Base-by-base conservation (phyloP, 768 basidiomycete species). In the Suillus clintonianus region DNA sequence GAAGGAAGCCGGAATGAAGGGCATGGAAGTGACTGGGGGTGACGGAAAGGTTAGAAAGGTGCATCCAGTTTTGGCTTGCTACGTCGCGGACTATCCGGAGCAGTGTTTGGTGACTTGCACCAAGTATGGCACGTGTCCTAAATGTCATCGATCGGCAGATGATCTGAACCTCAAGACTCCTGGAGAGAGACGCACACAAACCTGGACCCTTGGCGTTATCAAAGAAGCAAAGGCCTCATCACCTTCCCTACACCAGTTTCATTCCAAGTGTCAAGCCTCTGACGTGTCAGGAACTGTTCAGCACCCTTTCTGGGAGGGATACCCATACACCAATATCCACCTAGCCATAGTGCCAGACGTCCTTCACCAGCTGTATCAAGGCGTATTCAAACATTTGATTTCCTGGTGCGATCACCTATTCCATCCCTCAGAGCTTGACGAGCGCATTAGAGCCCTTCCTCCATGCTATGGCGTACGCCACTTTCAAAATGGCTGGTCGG, bases 291-390 rank as follows among this genome's bases (percentile, higher is more conserved):
- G 48, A 10, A 51, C 17, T 34, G 55, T 57, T 19, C n/a, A 57
- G 10, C 34, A 19, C 11, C 55, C 55, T 36, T 57, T 57, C 55
- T 57, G 55, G 55, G 27, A 57, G 19, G 55, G 34, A n/a, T 57
- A 11, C 19, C 55, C 55, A 11, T 37, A 57, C 30, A 36, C 55
- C 34, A 37, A 57, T 36, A 57, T 57, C 30, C 55, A 57, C 17
- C 30, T 51, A 19, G 8, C 48, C 48, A 51, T 32, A 1, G 17
- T 19, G 14, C 75, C 78, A 1, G 76, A 79, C 60, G 64, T 77
- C 27, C 71, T 79, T 0, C 77, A 80, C 58, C 75, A 79, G 57
- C 67, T 80, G 1, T 69, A 72, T 30, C 74, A 79, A 66, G 79
- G 78, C 1, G 62, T 78, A 8, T 66, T 78, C 37, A 77, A 77